Base-by-base conservation (phyloP, 1,139 yeast genomes). In the Saccharomyces pastorianus region DNA sequence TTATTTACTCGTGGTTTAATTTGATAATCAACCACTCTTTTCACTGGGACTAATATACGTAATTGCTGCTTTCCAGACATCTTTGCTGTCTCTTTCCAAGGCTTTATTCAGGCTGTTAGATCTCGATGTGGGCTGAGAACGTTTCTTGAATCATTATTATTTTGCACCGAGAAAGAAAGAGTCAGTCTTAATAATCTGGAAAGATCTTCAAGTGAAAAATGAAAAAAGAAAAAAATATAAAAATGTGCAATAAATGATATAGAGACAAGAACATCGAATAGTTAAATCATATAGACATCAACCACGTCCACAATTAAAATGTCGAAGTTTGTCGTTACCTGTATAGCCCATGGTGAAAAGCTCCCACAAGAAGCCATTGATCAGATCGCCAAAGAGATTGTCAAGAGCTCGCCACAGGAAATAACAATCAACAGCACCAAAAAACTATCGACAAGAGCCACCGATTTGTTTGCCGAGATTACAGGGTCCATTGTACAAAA, bases 11-110 rank as follows among this genome's bases (percentile, higher is more conserved):
- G 81, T 50, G 99, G 99, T 72, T 87, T 88, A 64, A 91, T 81
- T 28, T 96, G 96, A 59, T 87, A 87, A 72, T 93, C 99, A 67
- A 93, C 86, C 54, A 91, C 98, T 62, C 98, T 79, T 74, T 93
- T 93, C 50, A 93, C 93, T 20, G 99, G 99, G 6, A 93, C 97
- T 49, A 93, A 76, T 60, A 91, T 87, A 71, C 85, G 81, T 61
- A 88, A 76, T 66, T 84, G 58, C 51, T 41, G 34, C 26, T 13
- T 26, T 38, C 6, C 34, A 28, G 26, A 25, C 44, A 44, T 31
- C 28, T 4, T 46, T 46, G 13, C 29, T 31, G 9, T 20, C 47
- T 48, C 48, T 61, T 61, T 42, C 55, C 53, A n/a, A 56, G 49
- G 56, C 51, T 29, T 6, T 20, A 9, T 46, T 20, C 20, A 6